Base-by-base conservation (phyloP, 2,329 filamentous ascomycete genomes). In the Monilinia fructicola region DNA sequence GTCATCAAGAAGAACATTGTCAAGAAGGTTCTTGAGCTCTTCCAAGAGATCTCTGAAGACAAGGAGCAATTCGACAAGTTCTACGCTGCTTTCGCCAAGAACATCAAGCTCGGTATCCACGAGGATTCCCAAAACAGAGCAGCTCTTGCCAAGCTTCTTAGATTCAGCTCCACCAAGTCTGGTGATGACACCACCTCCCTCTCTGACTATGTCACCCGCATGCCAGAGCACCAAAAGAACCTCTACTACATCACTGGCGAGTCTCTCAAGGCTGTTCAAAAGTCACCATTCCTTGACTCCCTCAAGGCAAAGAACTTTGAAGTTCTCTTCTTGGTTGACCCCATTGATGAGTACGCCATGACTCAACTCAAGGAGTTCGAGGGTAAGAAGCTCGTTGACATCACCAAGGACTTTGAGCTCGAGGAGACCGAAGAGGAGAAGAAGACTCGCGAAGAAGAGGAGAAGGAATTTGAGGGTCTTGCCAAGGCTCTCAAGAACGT, bases 1-100 rank as follows among this genome's bases (percentile, higher is more conserved):
- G 95, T 98, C 82, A 98, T 98, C 88, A 96, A 96, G 90, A 99
- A 99, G 93, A 99, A 99, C 90, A 97, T 99, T 73, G 93, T 99
- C 87, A 99, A 98, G 93, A 99, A 99, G 92, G 92, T 92, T 73
- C 92, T 99, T 73, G 95, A 99, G 87, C 92, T 99, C 81, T 99
- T 99, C 90, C 88, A 89, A 77, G 95, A 99, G 87, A 99, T 99
- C 72, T 90, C 95, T 68, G 95, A 99, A 87, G 95, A 99, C 84
- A 96, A 96, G 84, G 95, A 99, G 89, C 92, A 97, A 82, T 99
- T 99, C 81, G 95, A 99, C 89, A 99, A 99, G 90, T 99, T 99
- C 90, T 99, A 99, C 90, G 85, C 85, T 78, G 95, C 95, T 77
- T 99, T 99, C 88, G 91, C 90, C 88, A 99, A 99, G 92, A 99